Percentiles rank a stretch among this genome's conserved stretches.
Conservation (phyloP, 176 grass and related monocot species). For the Oryza meyeriana region DNA sequence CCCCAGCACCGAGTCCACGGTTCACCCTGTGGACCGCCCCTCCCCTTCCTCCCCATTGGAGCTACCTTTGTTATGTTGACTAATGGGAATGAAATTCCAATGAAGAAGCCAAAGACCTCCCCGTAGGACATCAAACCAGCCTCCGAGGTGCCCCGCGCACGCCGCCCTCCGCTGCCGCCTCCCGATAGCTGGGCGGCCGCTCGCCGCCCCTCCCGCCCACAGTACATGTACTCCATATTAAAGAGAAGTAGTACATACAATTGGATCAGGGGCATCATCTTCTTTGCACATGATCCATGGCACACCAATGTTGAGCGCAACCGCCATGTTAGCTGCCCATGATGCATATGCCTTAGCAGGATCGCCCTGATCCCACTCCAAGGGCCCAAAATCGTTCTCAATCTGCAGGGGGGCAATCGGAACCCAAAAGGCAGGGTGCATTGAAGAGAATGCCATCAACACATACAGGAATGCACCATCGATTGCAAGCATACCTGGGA, state of each 20-base stretch:
- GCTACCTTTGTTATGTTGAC: too few relatives aligned
- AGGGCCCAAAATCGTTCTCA: conserved; percentile 93
- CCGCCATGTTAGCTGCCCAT: conserved; percentile 88
- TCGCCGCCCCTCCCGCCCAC: too few relatives aligned
- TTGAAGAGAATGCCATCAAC: conserved; percentile 26
- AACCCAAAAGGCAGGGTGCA: conserved; percentile 22
- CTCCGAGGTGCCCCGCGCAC: too few relatives aligned
- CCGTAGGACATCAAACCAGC: too few relatives aligned
- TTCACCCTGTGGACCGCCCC: conserved; percentile 29
- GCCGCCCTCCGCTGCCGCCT: too few relatives aligned
- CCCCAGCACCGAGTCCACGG: conserved; percentile 30
- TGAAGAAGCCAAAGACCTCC: too few relatives aligned
- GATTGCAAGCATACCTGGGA: conserved; percentile 60
- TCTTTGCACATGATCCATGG: conserved; percentile 99
- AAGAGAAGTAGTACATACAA: conserved; percentile 55
- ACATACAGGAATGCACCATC: conserved; percentile 8
- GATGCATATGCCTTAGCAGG: conserved; percentile 71
- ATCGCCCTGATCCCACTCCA: conserved; percentile 93
- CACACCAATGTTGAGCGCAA: conserved; percentile 72
- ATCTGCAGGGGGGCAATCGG: conserved; percentile 57
- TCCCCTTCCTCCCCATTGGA: conserved; percentile 20
- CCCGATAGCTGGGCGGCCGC: too few relatives aligned
- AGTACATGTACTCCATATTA: conserved; percentile 18
- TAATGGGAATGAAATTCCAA: too few relatives aligned
- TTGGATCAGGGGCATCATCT: conserved; percentile 95